Conservation (phyloP, 1,284 basidiomycete genomes). For the Uromyces viciae-fabae region DNA sequence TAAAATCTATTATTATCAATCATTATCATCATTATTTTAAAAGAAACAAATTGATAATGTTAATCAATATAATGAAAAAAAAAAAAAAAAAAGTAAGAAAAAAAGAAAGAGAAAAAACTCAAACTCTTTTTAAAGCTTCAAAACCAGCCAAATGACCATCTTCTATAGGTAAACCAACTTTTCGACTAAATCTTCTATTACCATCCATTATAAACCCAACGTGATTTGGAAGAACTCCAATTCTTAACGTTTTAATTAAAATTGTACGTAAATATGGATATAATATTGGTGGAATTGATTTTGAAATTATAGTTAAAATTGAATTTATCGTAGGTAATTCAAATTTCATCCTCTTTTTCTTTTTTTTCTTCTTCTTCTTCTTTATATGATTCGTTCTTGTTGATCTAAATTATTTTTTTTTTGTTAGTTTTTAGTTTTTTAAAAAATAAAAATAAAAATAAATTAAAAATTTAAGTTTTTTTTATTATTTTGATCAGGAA, state of each 20-base stretch:
- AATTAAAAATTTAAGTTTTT: too few relatives aligned
- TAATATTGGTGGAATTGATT: constrained; percentile 14
- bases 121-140: constrained; percentile 70
- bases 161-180: constrained; percentile 63
- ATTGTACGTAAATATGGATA: constrained; percentile 32
- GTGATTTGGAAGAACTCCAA: constrained; percentile 82
- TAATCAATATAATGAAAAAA: neutral
- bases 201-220: constrained; percentile 98
- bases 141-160: constrained; percentile 86
- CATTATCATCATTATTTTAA: constrained; percentile 30
- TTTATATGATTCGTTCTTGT: neutral
- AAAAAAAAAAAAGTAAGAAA: neutral
- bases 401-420: too few relatives aligned
- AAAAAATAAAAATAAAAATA: too few relatives aligned
- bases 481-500: too few relatives aligned
- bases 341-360: neutral
- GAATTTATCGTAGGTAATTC: constrained; percentile 14
- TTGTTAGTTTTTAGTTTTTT: too few relatives aligned
- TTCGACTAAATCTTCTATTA: constrained; percentile 85
- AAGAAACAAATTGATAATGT: neutral
- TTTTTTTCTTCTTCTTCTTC: neutral
- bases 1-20: constrained; percentile 62
- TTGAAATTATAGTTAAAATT: constrained; percentile 2
- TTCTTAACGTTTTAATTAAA: constrained; percentile 17
- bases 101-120: neutral